Percentiles rank a stretch among this genome's conserved stretches.
These are phyloP conservation scores for Colletotrichum simmondsii DNA, from an alignment of 2,329 filamentous ascomycete genomes.

Conservation along the genomic window DNA sequence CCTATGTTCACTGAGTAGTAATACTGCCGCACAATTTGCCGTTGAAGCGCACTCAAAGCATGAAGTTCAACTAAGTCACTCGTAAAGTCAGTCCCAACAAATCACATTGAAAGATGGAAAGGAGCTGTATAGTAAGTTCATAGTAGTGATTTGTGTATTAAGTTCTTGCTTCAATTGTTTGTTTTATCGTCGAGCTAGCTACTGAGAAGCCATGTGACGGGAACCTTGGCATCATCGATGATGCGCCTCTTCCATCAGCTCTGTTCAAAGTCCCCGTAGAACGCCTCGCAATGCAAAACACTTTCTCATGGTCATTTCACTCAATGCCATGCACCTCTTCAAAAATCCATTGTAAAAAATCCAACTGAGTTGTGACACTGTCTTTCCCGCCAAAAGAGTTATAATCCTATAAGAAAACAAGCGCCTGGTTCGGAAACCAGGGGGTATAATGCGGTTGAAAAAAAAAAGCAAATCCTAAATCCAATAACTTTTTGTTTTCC, in stretches of 20 bases:
- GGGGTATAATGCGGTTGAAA: conserved; percentile 32
- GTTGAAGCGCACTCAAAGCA: background rate
- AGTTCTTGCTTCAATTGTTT: background rate
- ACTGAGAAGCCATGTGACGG: conserved; percentile 22
- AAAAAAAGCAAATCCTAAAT: background rate
- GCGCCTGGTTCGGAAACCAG: conserved; percentile 18
- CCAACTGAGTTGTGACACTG: background rate
- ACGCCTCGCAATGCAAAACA: conserved; percentile 25
- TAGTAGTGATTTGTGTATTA: background rate
- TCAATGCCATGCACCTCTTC: background rate
- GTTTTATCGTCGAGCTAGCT: background rate
- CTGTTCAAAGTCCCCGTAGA: background rate
- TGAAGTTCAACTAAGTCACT: background rate
- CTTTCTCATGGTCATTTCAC: background rate
- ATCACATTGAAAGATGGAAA: background rate
- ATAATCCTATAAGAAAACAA: conserved; percentile 4
- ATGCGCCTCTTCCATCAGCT: background rate
- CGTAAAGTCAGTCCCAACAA: no score
- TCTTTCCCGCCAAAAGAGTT: background rate
- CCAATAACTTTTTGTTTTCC: conserved; percentile 27
- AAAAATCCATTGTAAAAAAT: background rate
- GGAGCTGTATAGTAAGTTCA: no score
- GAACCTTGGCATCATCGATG: background rate
- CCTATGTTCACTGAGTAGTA: background rate
- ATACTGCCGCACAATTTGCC: background rate